phyloP scores from a whole-genome alignment of 225 moss, liverwort and hornwort species.

The Polytrichum formosum region DNA sequence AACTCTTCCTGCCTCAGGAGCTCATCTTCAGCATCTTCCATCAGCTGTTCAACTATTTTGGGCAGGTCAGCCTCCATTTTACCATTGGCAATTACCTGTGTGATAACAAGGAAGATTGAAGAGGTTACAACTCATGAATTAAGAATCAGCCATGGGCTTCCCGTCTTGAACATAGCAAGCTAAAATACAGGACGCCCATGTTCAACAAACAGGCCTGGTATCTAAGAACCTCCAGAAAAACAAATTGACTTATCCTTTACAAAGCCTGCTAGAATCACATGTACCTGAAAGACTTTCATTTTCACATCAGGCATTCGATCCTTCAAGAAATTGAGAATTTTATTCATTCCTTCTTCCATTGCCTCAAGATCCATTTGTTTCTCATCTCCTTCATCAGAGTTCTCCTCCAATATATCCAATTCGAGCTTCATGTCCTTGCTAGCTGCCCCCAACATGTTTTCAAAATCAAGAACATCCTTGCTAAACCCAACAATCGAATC shows the following conservation, averaged over 20 bases:
- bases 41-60: constrained; percentile 80
- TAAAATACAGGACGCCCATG: too few relatives aligned
- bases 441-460: constrained; percentile 49
- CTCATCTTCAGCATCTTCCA: constrained; percentile 75
- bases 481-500: constrained; percentile 65
- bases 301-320: constrained; percentile 92
- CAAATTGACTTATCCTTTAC: neutral
- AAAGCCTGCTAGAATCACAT: neutral
- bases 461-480: constrained; percentile 61
- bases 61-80: constrained; percentile 73
- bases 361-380: constrained; percentile 60
- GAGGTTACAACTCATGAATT: neutral
- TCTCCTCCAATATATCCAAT: constrained; percentile 41
- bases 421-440: constrained; percentile 43
- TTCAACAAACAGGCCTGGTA: neutral
- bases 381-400: constrained; percentile 46
- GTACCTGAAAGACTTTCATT: constrained; percentile 73
- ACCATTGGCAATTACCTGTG: constrained; percentile 81
- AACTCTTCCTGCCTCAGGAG: constrained; percentile 49
- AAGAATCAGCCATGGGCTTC: too few relatives aligned
- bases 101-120: neutral
- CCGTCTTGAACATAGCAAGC: too few relatives aligned
- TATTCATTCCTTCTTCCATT: constrained; percentile 83
- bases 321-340: constrained; percentile 84
- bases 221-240: constrained; percentile 3